Percentiles rank a stretch among this genome's conserved stretches.
phyloP scores from a whole-genome alignment of 1,284 basidiomycete species.

The Inonotus hispidus region DNA sequence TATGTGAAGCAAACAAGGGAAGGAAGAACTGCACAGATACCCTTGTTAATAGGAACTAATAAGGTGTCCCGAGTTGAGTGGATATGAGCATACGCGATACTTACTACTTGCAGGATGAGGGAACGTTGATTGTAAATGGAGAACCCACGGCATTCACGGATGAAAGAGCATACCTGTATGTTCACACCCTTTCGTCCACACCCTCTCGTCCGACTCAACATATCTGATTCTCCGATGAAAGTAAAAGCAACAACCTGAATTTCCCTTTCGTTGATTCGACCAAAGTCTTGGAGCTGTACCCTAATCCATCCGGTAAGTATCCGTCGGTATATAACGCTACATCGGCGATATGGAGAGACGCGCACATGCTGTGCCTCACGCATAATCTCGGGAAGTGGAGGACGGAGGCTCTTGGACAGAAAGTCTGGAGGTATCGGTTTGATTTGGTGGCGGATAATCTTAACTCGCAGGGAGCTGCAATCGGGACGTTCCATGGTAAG shows the following conservation, averaged over 20 bases:
- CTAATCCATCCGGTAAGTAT: constrained; percentile 25
- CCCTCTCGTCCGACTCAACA: neutral
- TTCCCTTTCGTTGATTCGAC: constrained; percentile 31
- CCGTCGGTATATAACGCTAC: constrained; percentile 29
- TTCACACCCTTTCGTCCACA: neutral
- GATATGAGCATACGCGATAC: neutral
- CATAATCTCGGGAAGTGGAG: constrained; percentile 36
- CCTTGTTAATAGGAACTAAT: constrained; percentile 38
- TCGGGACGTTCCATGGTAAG: constrained; percentile 38
- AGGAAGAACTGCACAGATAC: constrained; percentile 35
- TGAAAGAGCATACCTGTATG: constrained; percentile 34
- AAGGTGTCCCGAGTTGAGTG: constrained; percentile 23
- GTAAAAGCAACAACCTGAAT: constrained; percentile 39
- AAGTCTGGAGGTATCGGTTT: constrained; percentile 40
- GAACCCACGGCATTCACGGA: constrained; percentile 37
- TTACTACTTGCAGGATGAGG: constrained; percentile 32
- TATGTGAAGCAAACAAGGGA: constrained; percentile 33
- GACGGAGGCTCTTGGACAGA: constrained; percentile 30
- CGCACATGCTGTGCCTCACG: constrained; percentile 42
- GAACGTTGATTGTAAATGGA: constrained; percentile 37
- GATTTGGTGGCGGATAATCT: constrained; percentile 38
- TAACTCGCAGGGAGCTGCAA: constrained; percentile 35
- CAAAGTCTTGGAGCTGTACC: constrained; percentile 25
- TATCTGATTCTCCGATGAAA: constrained; percentile 15
- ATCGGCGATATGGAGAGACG: constrained; percentile 38